Evolutionary conservation across 2,329 filamentous ascomycete species (phyloP).

Genomic region (Zasmidium cellare): DNA sequence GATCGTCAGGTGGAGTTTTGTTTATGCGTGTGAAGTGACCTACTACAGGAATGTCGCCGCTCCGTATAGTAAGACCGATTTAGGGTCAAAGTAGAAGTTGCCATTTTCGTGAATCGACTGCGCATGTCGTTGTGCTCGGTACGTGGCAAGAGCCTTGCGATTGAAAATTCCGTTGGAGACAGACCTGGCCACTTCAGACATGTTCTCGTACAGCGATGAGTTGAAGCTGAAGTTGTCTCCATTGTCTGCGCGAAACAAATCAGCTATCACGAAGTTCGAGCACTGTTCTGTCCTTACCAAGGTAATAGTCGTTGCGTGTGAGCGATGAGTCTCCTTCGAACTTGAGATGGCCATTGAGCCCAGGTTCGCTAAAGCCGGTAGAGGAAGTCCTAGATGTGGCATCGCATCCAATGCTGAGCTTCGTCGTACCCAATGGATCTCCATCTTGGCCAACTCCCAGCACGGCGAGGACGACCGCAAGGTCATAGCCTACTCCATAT

Average conservation of each 20-base stretch:
- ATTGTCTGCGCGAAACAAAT: slow-evolving; percentile 34
- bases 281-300: too few relatives aligned
- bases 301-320: slow-evolving; percentile 38
- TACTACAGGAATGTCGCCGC: slow-evolving; percentile 48
- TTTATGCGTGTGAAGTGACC: slow-evolving; percentile 36
- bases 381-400: slow-evolving; percentile 41
- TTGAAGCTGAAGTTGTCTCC: slow-evolving; percentile 45
- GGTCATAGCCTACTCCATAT: slow-evolving; percentile 44
- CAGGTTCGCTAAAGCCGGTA: slow-evolving; percentile 37
- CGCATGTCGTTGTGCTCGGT: slow-evolving; percentile 39
- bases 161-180: neutral
- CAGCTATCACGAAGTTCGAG: too few relatives aligned
- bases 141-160: neutral
- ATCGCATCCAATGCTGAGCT: slow-evolving; percentile 44
- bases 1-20: slow-evolving; percentile 8
- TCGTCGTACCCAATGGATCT: slow-evolving; percentile 31
- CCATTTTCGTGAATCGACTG: slow-evolving; percentile 40
- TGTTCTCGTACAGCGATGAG: slow-evolving; percentile 41
- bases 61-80: slow-evolving; percentile 43
- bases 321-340: slow-evolving; percentile 42
- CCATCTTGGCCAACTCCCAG: slow-evolving; percentile 19
- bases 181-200: slow-evolving; percentile 30
- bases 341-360: slow-evolving; percentile 44
- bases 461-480: slow-evolving; percentile 38
- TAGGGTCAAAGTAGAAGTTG: slow-evolving; percentile 46